These are phyloP conservation scores for Penicillium sp. DNA, from an alignment of 2,329 filamentous ascomycete genomes.

Conservation along the genomic window DNA sequence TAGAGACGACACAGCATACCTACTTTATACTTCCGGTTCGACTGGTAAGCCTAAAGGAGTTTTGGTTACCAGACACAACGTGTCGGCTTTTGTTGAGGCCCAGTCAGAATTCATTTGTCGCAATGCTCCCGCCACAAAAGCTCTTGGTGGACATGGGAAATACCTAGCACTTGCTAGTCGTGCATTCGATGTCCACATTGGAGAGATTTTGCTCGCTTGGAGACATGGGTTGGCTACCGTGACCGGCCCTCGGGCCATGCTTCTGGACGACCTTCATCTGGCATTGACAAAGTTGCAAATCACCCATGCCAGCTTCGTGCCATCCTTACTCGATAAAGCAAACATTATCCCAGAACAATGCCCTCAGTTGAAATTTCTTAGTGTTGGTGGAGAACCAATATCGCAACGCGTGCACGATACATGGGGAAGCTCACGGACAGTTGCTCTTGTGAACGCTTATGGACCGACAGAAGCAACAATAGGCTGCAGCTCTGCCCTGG, in stretches of 20 bases:
- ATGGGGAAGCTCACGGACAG: conserved; percentile 23
- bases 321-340: conserved; percentile 24
- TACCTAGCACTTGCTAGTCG: conserved; percentile 32
- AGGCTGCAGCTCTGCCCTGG: conserved; percentile 27
- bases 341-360: conserved; percentile 21
- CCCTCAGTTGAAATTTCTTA: conserved; percentile 26
- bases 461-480: conserved; percentile 35
- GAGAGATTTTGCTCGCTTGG: conserved; percentile 30
- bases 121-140: conserved; percentile 22
- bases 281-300: conserved; percentile 25
- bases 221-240: conserved; percentile 25
- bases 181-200: conserved; percentile 30
- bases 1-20: conserved; percentile 46
- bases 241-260: conserved; percentile 25
- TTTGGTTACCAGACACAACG: conserved; percentile 54
- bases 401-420: conserved; percentile 29
- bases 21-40: conserved; percentile 58
- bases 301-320: conserved; percentile 29
- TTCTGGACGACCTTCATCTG: conserved; percentile 24
- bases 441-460: conserved; percentile 29
- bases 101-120: conserved; percentile 23
- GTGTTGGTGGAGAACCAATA: conserved; percentile 35
- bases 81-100: conserved; percentile 28
- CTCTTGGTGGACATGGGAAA: conserved; percentile 25
- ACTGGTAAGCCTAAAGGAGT: conserved; percentile 54